Evolutionary conservation across 129 eudicot genomes (phyloP), one percentile per base, ranked within the genome.

Genomic region (Dittrichia graveolens): DNA sequence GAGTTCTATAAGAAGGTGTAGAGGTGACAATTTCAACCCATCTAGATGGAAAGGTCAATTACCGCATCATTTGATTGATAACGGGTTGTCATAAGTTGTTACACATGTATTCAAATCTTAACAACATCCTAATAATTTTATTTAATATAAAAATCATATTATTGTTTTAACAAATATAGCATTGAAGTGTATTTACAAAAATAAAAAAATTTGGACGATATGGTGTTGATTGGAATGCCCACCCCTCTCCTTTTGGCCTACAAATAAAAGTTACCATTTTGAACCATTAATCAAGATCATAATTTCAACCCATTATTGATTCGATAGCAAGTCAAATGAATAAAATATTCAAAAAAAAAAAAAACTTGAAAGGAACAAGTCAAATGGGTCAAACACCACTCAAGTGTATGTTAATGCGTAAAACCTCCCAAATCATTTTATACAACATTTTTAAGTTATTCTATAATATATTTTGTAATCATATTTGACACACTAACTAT

Each of bases 1-100:
- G 6, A 35, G 1, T 47, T 53, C 37, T 42, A 72, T 48, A 69
- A 6, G 52, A 72, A 61, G 67, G 38, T 61, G 67, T 61, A 61
- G 3, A 61, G 7, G 35, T 40, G 48, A 12, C 5, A 38, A n/a
- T 40, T 38, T 37, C 31, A 39, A 61, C 46, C 67, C 6, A 61
- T 38, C 38, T 40, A 14, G 7, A 35, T 37, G 65, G 9, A 35
- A 60, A 16, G 8, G 38, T 60, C 65, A 60, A 38, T 38, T 60
- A 5, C 10, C 11, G 4, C 35, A 13, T 60, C 18, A 58, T 10
- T 56, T 4, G n/a, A 24, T 9, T 24, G 41, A 24, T 19, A 56
- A 31, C 14, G 3, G 7, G 40, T 3, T 40, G 2, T 24, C 41
- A 31, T 9, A 0, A 5, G 41, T 24, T 24, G 41, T 57, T 24